These are phyloP conservation scores for Didymella glomerata DNA, from an alignment of 2,329 filamentous ascomycete species.

Conservation along the genomic window DNA sequence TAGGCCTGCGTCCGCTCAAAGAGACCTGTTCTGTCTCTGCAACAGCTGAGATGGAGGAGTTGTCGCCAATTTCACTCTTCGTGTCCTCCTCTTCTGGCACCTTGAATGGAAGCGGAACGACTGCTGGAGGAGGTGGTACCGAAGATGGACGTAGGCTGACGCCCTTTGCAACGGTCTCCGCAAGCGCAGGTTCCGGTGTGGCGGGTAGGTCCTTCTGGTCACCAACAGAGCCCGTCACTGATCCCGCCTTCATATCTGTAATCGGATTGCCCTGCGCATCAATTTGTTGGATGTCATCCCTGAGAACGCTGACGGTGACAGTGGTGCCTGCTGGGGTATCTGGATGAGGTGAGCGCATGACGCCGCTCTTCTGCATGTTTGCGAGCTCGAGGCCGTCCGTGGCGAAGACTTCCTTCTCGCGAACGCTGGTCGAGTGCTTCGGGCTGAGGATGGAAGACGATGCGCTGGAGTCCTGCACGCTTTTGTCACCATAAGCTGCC, in stretches of 20 bases:
- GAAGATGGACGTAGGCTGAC: conserved; percentile 41
- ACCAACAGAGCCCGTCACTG: neutral
- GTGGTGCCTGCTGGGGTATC: conserved; percentile 51
- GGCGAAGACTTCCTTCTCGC: conserved; percentile 50
- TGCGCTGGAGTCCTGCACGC: conserved; percentile 60
- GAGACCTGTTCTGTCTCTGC: conserved; percentile 35
- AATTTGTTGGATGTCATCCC: conserved; percentile 57
- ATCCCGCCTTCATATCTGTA: conserved; percentile 8
- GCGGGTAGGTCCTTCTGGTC: conserved; percentile 13
- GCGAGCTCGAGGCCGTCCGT: conserved; percentile 65
- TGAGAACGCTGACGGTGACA: conserved; percentile 63
- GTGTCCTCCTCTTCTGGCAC: conserved; percentile 61
- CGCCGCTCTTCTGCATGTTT: conserved; percentile 58
- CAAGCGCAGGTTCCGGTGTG: conserved; percentile 14
- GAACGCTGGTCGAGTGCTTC: conserved; percentile 46
- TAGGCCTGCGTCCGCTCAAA: conserved; percentile 28
- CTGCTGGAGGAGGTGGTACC: conserved; percentile 58
- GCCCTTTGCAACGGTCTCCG: conserved; percentile 12
- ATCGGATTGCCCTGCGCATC: conserved; percentile 44
- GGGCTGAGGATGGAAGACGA: conserved; percentile 51
- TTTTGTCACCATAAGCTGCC: conserved; percentile 73
- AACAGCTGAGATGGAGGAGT: conserved; percentile 66
- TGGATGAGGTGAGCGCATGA: conserved; percentile 48
- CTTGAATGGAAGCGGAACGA: conserved; percentile 72
- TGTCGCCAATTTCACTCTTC: conserved; percentile 58